Evolutionary conservation across 1,284 basidiomycete genomes (phyloP), one percentile per base, ranked within the genome.

Genomic region (Sporisorium iseilematis-ciliati): DNA sequence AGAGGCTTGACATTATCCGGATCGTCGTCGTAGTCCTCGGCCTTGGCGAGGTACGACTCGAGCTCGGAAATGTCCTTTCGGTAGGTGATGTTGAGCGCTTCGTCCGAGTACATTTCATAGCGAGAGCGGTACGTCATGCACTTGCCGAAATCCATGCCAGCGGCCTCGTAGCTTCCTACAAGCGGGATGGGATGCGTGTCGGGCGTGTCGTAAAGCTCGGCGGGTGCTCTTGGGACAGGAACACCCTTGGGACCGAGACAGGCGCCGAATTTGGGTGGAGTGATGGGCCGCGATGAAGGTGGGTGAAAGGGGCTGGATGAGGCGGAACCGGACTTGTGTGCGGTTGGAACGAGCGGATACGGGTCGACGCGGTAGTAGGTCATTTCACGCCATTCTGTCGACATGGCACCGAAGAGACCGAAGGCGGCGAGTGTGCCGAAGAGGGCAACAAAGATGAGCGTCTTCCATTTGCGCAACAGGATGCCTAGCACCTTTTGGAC

Each of bases 301-400:
- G 74, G 68, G 25, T 57, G 72, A 60, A 77, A 77, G 41, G 71
- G 65, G 45, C 60, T 67, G 23, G 76, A 65, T 3, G 72, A 51
- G 58, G 42, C 43, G 14, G 60, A 20, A 5, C 23, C 57, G 1
- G 57, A 16, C 20, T 77, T 69, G 26, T 75, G 75, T 33, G 35
- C 31, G 31, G 16, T 49, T 25, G 79, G 77, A 8, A 84, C 65
- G 52, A 80, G 54, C 7, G 77, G 81, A 43, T 81, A 82, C 16
- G 82, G 82, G 51, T 84, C 80, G 56, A 83, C 79, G 45, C 81
- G 71, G 62, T 82, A 79, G 75, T 84, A 85, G 45, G 83, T 83
- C 78, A 84, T 80, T 64, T 85, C 83, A 40, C 79, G 65, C 83
- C 83, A 85, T 49, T 85, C 83, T 40, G 82, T 84, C 55, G 82